Base-by-base conservation (phyloP, 164 flowering plant genomes). In the Houttuynia cordata region DNA sequence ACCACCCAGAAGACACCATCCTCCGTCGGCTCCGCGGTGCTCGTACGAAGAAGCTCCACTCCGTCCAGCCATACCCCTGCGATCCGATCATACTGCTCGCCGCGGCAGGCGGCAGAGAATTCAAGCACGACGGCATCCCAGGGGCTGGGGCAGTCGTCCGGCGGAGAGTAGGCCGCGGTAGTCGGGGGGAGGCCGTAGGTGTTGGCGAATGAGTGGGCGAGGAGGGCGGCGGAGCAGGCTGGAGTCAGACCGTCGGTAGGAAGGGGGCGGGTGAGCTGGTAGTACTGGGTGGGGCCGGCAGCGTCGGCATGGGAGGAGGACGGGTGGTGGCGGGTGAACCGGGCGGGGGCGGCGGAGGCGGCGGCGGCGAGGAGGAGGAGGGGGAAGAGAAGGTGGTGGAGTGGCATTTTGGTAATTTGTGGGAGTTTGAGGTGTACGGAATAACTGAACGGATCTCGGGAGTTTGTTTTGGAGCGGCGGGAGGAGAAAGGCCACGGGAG, bases 11-110 rank as follows among this genome's bases (percentile, higher is more conserved):
- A 80, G 56, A 84, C 62, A 6, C 98, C 98, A 14, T 64, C 57
- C 0, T 71, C 65, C 1, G 72, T 80, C 21, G 98, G 95, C 76
- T 88, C 87, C 21, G 96, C 92, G 13, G 98, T 91, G 73, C 86
- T 82, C 65, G 95, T 92, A 4, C 98, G 86, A 66, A 92, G 84
- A 19, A 92, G 62, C 85, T 92, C 96, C 22, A 61, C 86, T 41
- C 98, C 95, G 63, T 70, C 85, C 57, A 92, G 76, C 95, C 96
- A 87, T 18, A 88, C 64, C 47, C 71, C 95, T 59, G 87, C 79
- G 68, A 89, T 84, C 50, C 96, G 95, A 58, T 85, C 88, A 68
- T 82, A 85, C 76, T 88, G 92, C 10, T 83, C 80, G 19, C 96
- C 96, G 9, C 63, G 57, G 68, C 72, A 70, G 1, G 70, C 22